Evolutionary conservation across 768 basidiomycete species (phyloP), one percentile per base, ranked within the genome.

Genomic region (Lactifluus subvellereus): DNA sequence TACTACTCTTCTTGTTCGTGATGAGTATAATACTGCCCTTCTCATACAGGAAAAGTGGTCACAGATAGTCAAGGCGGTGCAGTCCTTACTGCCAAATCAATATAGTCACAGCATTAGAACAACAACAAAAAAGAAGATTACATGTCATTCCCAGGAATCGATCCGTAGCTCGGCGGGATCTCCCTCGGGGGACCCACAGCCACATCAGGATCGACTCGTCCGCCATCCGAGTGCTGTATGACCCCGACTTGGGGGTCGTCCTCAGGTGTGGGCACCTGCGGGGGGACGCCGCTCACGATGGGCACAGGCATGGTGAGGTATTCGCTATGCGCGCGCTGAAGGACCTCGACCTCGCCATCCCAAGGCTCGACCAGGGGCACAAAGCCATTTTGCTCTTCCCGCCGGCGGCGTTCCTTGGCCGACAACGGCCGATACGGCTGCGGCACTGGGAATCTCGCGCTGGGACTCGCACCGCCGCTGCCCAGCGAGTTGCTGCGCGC

Each of bases 111-210:
- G n/a, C n/a, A n/a, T n/a, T n/a, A n/a, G n/a, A n/a, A n/a, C n/a
- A n/a, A n/a, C n/a, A n/a, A n/a, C 7, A 37, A 11, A 37, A 37
- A 8, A 37, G 7, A 37, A 8, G 7, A 37, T 8, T 8, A 37
- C 37, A 37, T 8, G 37, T 37, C 3, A 11, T 37, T 37, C 37
- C 37, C 56, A 27, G 67, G 67, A 51, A 74, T 74, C 53, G 70
- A 69, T 55, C 73, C 72, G 52, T 74, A 74, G 57, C 73, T 67
- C 48, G 73, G 73, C 47, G 73, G 73, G 27, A 74, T 62, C 68
- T 74, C 73, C 4, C 57, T 57, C 53, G 61, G 67, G 1, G 33
- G 35, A 13, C 35, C 58, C 27, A 27, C 2, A 59, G 43, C 65
- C 66, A 50, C 65, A 60, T 2, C n/a, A 9, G 45, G 30, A n/a